These are phyloP conservation scores for Pseudonitzschia delicatissima DNA, from an alignment of 108 stramenopile genomes.

Conservation along the genomic window DNA sequence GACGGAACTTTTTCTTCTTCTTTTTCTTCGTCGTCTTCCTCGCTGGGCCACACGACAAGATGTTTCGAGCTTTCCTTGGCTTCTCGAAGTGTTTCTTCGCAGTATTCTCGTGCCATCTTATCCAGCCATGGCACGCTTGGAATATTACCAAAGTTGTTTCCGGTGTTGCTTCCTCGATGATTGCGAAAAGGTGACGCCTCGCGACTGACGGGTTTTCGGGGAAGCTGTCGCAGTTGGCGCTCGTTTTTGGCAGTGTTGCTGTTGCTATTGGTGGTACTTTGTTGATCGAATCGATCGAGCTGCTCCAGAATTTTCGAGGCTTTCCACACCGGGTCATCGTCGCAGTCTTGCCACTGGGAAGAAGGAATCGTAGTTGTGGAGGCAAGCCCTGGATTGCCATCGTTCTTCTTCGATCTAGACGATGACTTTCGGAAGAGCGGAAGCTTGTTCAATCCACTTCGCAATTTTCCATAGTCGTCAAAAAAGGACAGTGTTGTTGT, in stretches of 20 bases:
- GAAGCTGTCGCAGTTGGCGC: too few relatives aligned
- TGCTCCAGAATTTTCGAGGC: slow-evolving; percentile 44
- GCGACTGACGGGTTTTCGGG: not conserved
- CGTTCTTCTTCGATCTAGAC: not conserved
- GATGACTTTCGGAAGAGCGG: not conserved
- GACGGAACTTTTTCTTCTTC: slow-evolving; percentile 11
- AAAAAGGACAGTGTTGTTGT: slow-evolving; percentile 39
- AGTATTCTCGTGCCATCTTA: slow-evolving; percentile 53
- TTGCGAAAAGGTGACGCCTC: not conserved
- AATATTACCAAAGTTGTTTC: slow-evolving; percentile 37
- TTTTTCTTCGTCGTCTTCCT: slow-evolving; percentile 24
- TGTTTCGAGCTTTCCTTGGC: slow-evolving; percentile 34
- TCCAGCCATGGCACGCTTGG: slow-evolving; percentile 77
- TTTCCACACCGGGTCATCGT: slow-evolving; percentile 48
- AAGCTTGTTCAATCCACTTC: slow-evolving; percentile 32
- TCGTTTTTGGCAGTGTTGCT: not conserved
- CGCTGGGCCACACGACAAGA: not conserved
- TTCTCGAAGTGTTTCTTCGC: slow-evolving; percentile 44
- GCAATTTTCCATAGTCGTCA: slow-evolving; percentile 38
- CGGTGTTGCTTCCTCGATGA: not conserved
- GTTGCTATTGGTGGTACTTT: not conserved
- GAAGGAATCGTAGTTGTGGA: not conserved
- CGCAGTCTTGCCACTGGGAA: slow-evolving; percentile 13
- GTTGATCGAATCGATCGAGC: slow-evolving; percentile 30
- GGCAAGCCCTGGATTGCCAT: not conserved